Percentiles rank a stretch among this genome's conserved stretches.
Evolutionary conservation across 129 eudicot genomes (phyloP).

Genomic region (Scalesia atractyloides): DNA sequence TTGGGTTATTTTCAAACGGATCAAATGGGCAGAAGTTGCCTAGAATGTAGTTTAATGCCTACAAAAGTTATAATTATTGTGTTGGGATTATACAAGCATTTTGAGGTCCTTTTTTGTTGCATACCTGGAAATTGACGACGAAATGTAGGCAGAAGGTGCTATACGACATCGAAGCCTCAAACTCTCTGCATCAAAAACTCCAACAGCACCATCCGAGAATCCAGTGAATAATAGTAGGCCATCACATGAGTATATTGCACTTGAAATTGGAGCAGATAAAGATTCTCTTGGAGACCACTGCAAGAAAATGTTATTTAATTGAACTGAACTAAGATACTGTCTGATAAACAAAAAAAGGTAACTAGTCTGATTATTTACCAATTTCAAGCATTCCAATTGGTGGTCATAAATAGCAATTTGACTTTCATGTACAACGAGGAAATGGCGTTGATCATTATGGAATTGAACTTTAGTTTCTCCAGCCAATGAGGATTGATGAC

Average conservation of each 20-base stretch:
- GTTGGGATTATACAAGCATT: too few species aligned
- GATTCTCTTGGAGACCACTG: constrained; percentile 84
- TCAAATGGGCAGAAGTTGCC: too few species aligned
- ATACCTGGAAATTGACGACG: constrained; percentile 67
- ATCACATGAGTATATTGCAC: constrained; percentile 76
- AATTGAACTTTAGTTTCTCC: constrained; percentile 84
- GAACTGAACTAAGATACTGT: background rate
- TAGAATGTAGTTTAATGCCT: too few species aligned
- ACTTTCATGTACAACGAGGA: constrained; percentile 79
- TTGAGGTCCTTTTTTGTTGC: background rate
- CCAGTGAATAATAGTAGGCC: constrained; percentile 64
- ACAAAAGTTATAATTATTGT: background rate
- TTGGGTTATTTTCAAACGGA: too few species aligned
- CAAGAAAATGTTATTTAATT: constrained; percentile 3
- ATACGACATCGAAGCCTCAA: constrained; percentile 69
- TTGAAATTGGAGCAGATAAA: constrained; percentile 73
- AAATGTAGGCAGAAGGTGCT: constrained; percentile 71
- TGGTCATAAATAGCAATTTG: constrained; percentile 70
- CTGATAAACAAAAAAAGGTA: too few species aligned
- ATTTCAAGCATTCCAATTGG: constrained; percentile 69
- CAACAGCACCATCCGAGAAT: constrained; percentile 78
- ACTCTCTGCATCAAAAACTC: constrained; percentile 72
- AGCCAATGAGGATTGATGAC: constrained; percentile 47
- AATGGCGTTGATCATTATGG: constrained; percentile 73
- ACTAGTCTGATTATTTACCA: constrained; percentile 54